Evolutionary conservation across 2,329 filamentous ascomycete species (phyloP).

Genomic region (Lasiodiplodia citricola): DNA sequence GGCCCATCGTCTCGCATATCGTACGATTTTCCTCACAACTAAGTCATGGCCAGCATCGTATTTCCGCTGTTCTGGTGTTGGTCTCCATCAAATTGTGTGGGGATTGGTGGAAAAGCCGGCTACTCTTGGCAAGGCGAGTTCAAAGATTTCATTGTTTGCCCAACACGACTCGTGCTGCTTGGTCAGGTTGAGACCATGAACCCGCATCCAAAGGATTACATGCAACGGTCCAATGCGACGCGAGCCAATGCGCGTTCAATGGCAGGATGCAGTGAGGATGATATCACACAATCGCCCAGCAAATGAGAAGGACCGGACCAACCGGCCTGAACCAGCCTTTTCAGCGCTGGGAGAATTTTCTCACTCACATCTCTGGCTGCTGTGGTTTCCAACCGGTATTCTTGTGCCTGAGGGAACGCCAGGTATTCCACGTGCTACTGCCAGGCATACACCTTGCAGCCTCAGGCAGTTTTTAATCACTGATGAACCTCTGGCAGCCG

Average conservation of each 20-base stretch:
- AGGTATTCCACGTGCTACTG: neutral
- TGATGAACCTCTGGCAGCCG: neutral
- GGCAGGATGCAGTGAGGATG: neutral
- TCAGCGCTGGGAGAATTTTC: neutral
- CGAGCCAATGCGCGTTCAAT: neutral
- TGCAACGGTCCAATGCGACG: neutral
- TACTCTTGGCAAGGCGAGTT: neutral
- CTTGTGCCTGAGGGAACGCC: neutral
- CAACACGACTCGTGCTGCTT: neutral
- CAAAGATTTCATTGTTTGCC: neutral
- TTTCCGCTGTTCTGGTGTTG: neutral
- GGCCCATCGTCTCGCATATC: neutral
- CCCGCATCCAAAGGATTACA: neutral
- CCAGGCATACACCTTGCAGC: neutral
- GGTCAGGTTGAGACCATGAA: neutral
- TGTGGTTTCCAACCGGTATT: neutral
- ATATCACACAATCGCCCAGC: neutral
- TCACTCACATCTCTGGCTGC: neutral
- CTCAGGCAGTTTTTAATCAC: neutral
- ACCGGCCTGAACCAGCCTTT: neutral
- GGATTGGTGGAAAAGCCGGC: neutral
- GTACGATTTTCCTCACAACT: neutral
- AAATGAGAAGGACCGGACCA: neutral
- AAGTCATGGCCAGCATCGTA: neutral
- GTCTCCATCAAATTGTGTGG: neutral